Evolutionary conservation across 2,329 filamentous ascomycete genomes (phyloP), one percentile per base, ranked within the genome.

Genomic region (Phyllosticta paracitricarpa): DNA sequence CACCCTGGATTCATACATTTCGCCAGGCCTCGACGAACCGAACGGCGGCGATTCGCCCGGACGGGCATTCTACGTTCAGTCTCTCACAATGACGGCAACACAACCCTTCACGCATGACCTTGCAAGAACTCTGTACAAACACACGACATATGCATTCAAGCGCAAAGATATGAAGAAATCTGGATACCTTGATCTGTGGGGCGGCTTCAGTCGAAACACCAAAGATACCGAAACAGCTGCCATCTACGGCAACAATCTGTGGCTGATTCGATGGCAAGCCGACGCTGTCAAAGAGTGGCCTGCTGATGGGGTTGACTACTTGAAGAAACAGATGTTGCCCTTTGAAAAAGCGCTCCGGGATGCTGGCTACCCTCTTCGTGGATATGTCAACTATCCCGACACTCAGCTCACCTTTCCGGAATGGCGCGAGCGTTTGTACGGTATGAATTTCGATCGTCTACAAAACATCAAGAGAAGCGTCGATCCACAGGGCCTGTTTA

Each of bases 251-350:
- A 63, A 59, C 60, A 65, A 57, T 57, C 65, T 67, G 8, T 68
- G 66, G 66, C 61, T 68, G 12, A 60, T 68, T n/a, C 66, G 66
- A n/a, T 64, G 65, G 25, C 65, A 68, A 19, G 66, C 65, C 26
- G 62, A 65, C 10, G 64, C 56, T 26, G 53, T 6, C 5, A 58
- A 35, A 26, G 57, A 33, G 35, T 67, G 66, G 66, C 66, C 66
- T 4, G 63, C 59, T 12, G 64, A 67, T 35, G 65, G 65, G 10
- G 55, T 65, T 10, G 56, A 63, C 33, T 67, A 67, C 51, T 65
- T 67, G 63, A 65, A 67, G 57, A 59, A 51, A 33, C 58, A 66
- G 7, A 63, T 67, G 57, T 54, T 62, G 25, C 66, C 65, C 0
- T 67, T 68, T 28, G 52, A 64, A 58, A 58, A 66, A 51, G 61